phyloP scores from a whole-genome alignment of 176 grass and related monocot genomes.

The Phoenix dactylifera region DNA sequence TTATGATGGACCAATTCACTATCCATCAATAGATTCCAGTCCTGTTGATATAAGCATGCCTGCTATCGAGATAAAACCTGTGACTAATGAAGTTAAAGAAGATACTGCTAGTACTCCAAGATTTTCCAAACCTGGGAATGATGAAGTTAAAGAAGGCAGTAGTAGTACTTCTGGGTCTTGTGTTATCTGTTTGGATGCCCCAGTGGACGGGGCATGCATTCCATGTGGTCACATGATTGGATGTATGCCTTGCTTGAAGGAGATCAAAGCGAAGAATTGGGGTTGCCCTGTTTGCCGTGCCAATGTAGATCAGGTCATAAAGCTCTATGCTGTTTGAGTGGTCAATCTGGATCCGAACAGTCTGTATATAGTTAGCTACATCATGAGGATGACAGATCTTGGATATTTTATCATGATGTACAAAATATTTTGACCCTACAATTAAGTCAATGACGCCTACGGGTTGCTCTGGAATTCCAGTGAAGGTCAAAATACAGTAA shows the following conservation, averaged over 20 bases:
- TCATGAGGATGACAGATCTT: no score
- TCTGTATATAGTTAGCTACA: no score
- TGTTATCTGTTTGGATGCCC: constrained; percentile 15
- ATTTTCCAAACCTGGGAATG: no score
- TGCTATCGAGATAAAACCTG: constrained; percentile 1
- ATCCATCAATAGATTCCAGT: constrained; percentile 65
- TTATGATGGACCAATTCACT: constrained; percentile 51
- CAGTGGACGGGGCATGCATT: constrained; percentile 16
- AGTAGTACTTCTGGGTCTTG: constrained; percentile 8
- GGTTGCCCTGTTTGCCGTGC: constrained; percentile 21
- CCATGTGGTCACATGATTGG: constrained; percentile 24
- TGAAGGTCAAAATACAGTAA: no score
- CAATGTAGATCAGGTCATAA: constrained; percentile 13
- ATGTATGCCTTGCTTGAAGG: constrained; percentile 19
- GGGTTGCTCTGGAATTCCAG: no score
- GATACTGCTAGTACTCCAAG: no score
- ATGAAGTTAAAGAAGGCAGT: constrained; percentile 2
- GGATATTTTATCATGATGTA: no score
- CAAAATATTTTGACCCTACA: no score
- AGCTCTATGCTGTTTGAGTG: constrained; percentile 18
- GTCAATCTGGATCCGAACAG: no score
- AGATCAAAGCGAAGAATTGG: constrained; percentile 1
- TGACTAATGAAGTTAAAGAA: not conserved
- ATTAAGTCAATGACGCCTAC: no score
- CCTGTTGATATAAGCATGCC: constrained; percentile 37